Conservation (phyloP, 2,329 filamentous ascomycete species). For the Pseudogymnoascus sp. region DNA sequence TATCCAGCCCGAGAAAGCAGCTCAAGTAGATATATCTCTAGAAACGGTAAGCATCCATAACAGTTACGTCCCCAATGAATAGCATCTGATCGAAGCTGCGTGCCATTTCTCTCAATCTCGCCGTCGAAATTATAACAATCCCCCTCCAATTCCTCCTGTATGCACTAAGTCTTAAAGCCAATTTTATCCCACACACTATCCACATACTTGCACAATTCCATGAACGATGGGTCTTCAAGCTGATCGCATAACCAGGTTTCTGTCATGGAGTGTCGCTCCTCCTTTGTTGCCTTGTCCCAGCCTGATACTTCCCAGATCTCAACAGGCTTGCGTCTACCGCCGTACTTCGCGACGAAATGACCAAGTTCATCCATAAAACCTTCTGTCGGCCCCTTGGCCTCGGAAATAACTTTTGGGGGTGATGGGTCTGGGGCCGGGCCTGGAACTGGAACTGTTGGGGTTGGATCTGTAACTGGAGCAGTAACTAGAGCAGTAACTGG, state of each 20-base stretch:
- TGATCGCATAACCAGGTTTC: conserved; percentile 43
- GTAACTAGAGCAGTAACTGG: background rate
- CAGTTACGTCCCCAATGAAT: background rate
- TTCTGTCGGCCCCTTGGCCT: conserved; percentile 11
- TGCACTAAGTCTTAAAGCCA: conserved; percentile 31
- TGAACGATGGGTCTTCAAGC: conserved; percentile 40
- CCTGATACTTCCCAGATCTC: conserved; percentile 23
- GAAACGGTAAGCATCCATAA: conserved; percentile 6
- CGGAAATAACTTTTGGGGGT: background rate
- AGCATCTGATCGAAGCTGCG: background rate
- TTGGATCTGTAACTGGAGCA: background rate
- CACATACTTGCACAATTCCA: conserved; percentile 42
- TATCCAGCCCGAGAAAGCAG: conserved; percentile 10
- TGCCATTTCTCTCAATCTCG: conserved; percentile 73
- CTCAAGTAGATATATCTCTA: background rate
- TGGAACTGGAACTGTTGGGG: background rate
- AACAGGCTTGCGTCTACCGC: conserved; percentile 17
- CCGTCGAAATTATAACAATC: conserved; percentile 62
- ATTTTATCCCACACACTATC: conserved; percentile 40
- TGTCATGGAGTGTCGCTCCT: conserved; percentile 34
- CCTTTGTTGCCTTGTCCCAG: conserved; percentile 24
- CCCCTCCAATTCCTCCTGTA: background rate
- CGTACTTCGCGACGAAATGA: conserved; percentile 18
- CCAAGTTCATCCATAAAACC: conserved; percentile 18
- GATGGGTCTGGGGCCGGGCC: background rate